These are phyloP conservation scores for Trichophaea hybrida DNA, from an alignment of 2,329 filamentous ascomycete species.

Conservation along the genomic window DNA sequence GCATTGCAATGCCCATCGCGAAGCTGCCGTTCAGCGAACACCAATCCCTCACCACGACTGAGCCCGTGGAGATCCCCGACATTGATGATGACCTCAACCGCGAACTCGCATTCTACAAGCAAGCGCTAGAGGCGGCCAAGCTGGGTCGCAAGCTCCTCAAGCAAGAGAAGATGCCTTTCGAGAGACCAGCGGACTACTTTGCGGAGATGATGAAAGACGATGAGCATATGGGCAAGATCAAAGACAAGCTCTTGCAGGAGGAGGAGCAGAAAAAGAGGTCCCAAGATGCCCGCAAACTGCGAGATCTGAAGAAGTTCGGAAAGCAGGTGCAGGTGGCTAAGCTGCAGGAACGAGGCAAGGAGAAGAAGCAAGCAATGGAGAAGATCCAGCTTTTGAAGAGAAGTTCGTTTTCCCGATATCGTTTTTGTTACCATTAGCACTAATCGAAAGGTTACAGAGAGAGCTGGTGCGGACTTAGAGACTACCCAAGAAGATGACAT, in stretches of 20 bases:
- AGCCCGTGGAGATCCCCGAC: conserved; percentile 60
- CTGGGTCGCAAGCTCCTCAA: conserved; percentile 59
- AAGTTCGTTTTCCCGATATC: conserved; percentile 49
- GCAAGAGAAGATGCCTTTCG: conserved; percentile 72
- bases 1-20: conserved; percentile 56
- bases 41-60: conserved; percentile 57
- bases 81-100: conserved; percentile 83
- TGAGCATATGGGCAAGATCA: conserved; percentile 95
- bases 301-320: conserved; percentile 97
- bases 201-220: conserved; percentile 99
- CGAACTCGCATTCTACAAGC: conserved; percentile 84
- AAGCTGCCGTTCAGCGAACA: conserved; percentile 68
- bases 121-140: conserved; percentile 66
- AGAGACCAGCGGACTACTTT: conserved; percentile 85
- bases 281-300: conserved; percentile 75
- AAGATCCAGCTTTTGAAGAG: conserved; percentile 92
- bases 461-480: conserved; percentile 50
- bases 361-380: conserved; percentile 81
- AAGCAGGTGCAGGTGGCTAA: conserved; percentile 97
- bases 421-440: conserved; percentile 14
- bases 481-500: conserved; percentile 63
- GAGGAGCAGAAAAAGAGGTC: conserved; percentile 85
- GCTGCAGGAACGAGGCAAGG: conserved; percentile 82
- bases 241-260: conserved; percentile 81
- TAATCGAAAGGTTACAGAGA: conserved; percentile 45